These are phyloP conservation scores for Dryadomyces quercus-mongolicae DNA, from an alignment of 2,329 filamentous ascomycete genomes.

Conservation along the genomic window DNA sequence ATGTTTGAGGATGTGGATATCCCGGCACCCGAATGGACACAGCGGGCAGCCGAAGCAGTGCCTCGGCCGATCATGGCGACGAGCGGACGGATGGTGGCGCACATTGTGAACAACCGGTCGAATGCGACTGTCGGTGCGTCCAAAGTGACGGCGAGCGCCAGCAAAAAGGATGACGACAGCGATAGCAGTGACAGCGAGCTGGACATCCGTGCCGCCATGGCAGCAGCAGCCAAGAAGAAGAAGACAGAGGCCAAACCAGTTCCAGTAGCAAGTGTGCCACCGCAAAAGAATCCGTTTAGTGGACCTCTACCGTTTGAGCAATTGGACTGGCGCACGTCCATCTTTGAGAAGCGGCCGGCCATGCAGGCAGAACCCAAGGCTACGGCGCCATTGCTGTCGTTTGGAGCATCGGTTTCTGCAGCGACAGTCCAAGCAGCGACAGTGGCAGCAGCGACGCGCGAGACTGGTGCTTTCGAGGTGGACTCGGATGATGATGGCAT, in stretches of 20 bases:
- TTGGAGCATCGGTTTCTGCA: neutral
- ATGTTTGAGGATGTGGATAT: slow-evolving; percentile 43
- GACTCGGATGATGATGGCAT: slow-evolving; percentile 31
- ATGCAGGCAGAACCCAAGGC: no score
- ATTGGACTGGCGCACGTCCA: slow-evolving; percentile 54
- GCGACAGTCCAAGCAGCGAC: neutral
- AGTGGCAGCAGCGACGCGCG: slow-evolving; percentile 6
- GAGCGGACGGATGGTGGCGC: slow-evolving; percentile 53
- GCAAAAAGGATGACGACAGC: slow-evolving; percentile 21
- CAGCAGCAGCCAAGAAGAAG: slow-evolving; percentile 47
- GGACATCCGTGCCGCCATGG: slow-evolving; percentile 65
- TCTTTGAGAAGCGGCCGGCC: slow-evolving; percentile 32
- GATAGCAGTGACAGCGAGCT: slow-evolving; percentile 64
- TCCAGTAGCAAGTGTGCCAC: neutral
- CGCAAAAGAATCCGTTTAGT: slow-evolving; percentile 48
- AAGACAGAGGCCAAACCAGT: slow-evolving; percentile 21
- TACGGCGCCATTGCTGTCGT: slow-evolving; percentile 9
- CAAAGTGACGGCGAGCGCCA: slow-evolving; percentile 7
- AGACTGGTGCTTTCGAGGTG: slow-evolving; percentile 15
- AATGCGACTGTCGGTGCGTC: slow-evolving; percentile 33
- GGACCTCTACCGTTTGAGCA: slow-evolving; percentile 89
- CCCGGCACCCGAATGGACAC: slow-evolving; percentile 40
- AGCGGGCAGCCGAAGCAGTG: slow-evolving; percentile 34
- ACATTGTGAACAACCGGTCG: slow-evolving; percentile 62
- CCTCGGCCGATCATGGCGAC: slow-evolving; percentile 38